Base-by-base conservation (phyloP, 2,329 filamentous ascomycete genomes). In the Aspergillus chevalieri region DNA sequence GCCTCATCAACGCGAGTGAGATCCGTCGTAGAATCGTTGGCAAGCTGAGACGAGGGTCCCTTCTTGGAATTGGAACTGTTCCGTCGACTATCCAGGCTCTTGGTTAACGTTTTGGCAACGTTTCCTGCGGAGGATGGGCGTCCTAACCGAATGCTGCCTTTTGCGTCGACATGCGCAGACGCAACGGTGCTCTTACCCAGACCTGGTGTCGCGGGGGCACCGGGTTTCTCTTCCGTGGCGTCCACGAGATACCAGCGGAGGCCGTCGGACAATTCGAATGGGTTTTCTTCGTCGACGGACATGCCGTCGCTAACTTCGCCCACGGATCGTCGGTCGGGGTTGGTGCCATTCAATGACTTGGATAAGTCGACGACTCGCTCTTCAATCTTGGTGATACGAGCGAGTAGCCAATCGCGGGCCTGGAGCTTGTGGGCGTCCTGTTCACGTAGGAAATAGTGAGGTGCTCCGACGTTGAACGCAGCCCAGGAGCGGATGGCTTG, bases 191-290 rank as follows among this genome's bases (percentile, higher is more conserved):
- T 91, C 68, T 95, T 95, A 36, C 88, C 89, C 48, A 95, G 79
- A 0, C 92, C 91, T 0, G 93, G 92, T 0, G 92, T 97, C n/a
- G 87, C 85, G 0, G 93, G 93, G 2, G 90, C 91, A 1, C 87
- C 87, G 0, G 89, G 83, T 64, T 95, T 96, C 69, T 98, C 93
- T 70, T 98, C 93, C 2, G 82, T 79, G 0, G 93, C 93, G 65
- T 98, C 92, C 33, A 98, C 85, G 5, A 98, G 80, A 69, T 96
- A 97, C 93, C 93, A 98, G 30, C 92, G 84, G 44, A 98, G 74
- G 3, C 93, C 93, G 61, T 98, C 93, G 0, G 90, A 95, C 10
- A 98, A 78, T 61, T 96, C 91, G 67, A 98, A 98, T 0, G 93
- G 93, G 63, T 98, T 98, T 57, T 97, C 93, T 55, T 95, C 90